phyloP scores from a whole-genome alignment of 176 grass and related monocot species.

The Oropetium thomaeum region DNA sequence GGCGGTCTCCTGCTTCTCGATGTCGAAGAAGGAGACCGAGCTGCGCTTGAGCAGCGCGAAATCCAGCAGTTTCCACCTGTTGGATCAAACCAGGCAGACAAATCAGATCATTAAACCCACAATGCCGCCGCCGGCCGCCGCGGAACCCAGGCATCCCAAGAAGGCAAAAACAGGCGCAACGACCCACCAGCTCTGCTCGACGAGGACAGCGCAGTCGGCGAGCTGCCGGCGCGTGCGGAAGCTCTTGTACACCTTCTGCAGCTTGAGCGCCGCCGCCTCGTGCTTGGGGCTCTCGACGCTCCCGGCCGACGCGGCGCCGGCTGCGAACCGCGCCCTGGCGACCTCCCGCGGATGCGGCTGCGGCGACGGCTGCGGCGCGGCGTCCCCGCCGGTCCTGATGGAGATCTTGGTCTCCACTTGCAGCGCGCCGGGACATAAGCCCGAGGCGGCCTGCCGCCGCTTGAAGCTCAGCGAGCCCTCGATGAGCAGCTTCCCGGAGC shows the following conservation, averaged over 20 bases:
- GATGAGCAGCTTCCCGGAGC: conserved; percentile 69
- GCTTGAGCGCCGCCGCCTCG: conserved; percentile 63
- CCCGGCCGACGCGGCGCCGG: background rate
- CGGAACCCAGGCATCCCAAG: background rate
- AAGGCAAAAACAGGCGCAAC: background rate
- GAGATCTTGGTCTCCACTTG: conserved; percentile 71
- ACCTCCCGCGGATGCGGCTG: background rate
- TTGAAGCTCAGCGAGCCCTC: conserved; percentile 80
- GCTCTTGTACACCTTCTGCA: conserved; percentile 97
- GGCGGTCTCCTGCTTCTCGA: conserved; percentile 71
- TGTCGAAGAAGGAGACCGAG: conserved; percentile 84
- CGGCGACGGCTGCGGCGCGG: background rate
- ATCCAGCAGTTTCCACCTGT: conserved; percentile 72
- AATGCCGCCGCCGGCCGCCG: background rate
- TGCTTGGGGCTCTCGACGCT: conserved; percentile 67
- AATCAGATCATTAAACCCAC: background rate
- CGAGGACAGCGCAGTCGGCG: conserved; percentile 77
- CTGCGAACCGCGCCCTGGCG: conserved; percentile 44
- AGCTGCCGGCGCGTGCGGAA: conserved; percentile 90
- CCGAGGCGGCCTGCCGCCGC: conserved; percentile 24
- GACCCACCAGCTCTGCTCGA: conserved; percentile 70
- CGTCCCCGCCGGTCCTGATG: conserved; percentile 36
- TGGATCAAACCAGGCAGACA: background rate
- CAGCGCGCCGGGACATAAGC: conserved; percentile 5
- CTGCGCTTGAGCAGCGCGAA: conserved; percentile 73